phyloP scores from a whole-genome alignment of 371 early-diverging fungal genomes.

The Synchytrium microbalum region DNA sequence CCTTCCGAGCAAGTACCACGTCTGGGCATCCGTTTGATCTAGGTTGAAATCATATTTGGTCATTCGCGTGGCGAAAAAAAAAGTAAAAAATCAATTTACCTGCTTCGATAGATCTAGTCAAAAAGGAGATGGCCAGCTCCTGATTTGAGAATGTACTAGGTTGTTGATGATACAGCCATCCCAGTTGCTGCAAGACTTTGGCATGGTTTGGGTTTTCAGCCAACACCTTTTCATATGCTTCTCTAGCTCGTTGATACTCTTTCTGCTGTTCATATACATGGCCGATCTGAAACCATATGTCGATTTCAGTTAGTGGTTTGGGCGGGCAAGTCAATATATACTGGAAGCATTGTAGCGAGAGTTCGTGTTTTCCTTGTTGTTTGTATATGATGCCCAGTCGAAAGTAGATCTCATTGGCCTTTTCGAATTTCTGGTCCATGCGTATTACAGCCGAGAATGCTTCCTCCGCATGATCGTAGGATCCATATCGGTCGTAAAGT shows the following conservation, averaged over 20 bases:
- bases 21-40: slow-evolving; percentile 86
- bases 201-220: slow-evolving; percentile 85
- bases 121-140: slow-evolving; percentile 71
- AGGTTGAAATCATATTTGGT: neutral
- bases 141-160: slow-evolving; percentile 69
- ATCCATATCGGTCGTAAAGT: slow-evolving; percentile 92
- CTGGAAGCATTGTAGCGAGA: slow-evolving; percentile 85
- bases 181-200: slow-evolving; percentile 92
- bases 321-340: slow-evolving; percentile 88
- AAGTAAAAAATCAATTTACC: slow-evolving; percentile 25
- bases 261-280: slow-evolving; percentile 93
- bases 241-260: slow-evolving; percentile 78
- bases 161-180: slow-evolving; percentile 89
- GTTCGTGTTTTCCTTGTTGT: slow-evolving; percentile 83
- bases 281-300: slow-evolving; percentile 97
- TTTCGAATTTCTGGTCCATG: slow-evolving; percentile 42
- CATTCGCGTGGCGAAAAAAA: slow-evolving; percentile 1
- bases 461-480: slow-evolving; percentile 93
- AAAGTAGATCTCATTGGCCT: slow-evolving; percentile 95
- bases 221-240: slow-evolving; percentile 88
- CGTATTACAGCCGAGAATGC: slow-evolving; percentile 78
- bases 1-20: slow-evolving; percentile 92
- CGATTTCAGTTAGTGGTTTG: slow-evolving; percentile 85
- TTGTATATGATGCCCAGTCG: slow-evolving; percentile 96
- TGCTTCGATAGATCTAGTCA: slow-evolving; percentile 75